Evolutionary conservation across 106 monocot species (phyloP), one percentile per base, ranked within the genome.

Genomic region (Iris macrosiphon): DNA sequence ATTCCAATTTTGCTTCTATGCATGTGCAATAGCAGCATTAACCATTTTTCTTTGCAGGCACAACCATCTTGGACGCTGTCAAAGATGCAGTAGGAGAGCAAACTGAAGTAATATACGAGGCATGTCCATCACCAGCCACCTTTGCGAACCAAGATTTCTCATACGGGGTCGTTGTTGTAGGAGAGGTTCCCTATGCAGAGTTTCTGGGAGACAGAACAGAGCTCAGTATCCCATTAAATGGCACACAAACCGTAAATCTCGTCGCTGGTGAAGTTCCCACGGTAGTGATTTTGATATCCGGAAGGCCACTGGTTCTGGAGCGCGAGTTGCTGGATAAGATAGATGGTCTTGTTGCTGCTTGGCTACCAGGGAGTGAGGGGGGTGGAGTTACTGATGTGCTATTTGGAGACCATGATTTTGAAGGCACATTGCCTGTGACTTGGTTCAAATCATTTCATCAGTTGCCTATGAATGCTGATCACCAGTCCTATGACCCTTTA

Each of bases 301-400:
- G 93, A 31, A 83, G 93, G 66, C 87, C 87, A 8, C 54, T 93
- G 41, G 45, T 67, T 24, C 19, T 93, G 42, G 72, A 83, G 20
- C 60, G 72, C 8, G 32, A 78, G 12, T 11, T 88, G 51, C 13
- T 83, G 67, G 72, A 87, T 2, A 62, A 65, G 17, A 54, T 80
- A 5, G 87, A 93, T n/a, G 87, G 67, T 21, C 9, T 87, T 33
- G 80, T 93, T 51, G 93, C 74, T 53, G 93, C 83, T 33, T 93
- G 93, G 93, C 43, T 93, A 19, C 93, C 93, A 10, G 93, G 93
- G 19, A 93, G 47, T 31, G 93, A 87, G 39, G 93, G 77, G 48
- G 55, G 57, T 14, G 93, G 93, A 0, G 35, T 93, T 30, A 57
- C 83, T 2, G 92, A 93, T 67, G 81, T 85, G 10, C 1, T 93